A percentile compares a stretch with the other conserved stretches of the same genome.
phyloP scores from a whole-genome alignment of 345 rosid genomes.

The Barbarea vulgaris region DNA sequence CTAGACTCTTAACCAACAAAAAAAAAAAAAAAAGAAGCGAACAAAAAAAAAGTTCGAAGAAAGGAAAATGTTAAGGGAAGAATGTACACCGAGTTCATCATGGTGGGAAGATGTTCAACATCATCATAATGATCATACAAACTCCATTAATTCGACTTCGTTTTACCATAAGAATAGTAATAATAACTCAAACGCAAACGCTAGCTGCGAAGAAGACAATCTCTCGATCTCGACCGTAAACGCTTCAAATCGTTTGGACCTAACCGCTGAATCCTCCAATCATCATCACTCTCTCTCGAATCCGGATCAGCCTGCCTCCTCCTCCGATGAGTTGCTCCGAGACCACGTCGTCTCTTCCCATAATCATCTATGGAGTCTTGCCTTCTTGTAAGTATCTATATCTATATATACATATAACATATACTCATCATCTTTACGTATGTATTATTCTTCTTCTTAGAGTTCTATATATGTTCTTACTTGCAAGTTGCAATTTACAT shows the following conservation, averaged over 20 bases:
- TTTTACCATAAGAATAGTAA: conserved; percentile 34
- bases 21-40: neutral
- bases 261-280: conserved; percentile 57
- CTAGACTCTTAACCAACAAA: conserved; percentile 35
- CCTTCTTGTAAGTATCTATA: conserved; percentile 59
- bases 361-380: conserved; percentile 65
- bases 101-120: conserved; percentile 68
- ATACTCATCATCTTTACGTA: neutral
- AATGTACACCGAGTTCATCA: conserved; percentile 46
- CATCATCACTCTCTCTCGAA: conserved; percentile 40
- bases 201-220: conserved; percentile 65
- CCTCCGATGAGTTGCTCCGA: conserved; percentile 53
- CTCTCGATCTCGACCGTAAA: conserved; percentile 58
- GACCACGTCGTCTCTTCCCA: conserved; percentile 56
- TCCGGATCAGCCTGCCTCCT: conserved; percentile 40
- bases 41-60: neutral
- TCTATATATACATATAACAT: neutral
- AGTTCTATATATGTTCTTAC: neutral
- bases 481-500: conserved; percentile 6
- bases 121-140: conserved; percentile 54
- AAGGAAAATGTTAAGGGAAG: conserved; percentile 48
- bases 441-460: neutral
- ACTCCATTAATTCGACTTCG: conserved; percentile 47
- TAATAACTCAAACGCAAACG: conserved; percentile 37
- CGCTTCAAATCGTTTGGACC: conserved; percentile 66